Percentiles rank a stretch among this genome's conserved stretches.
phyloP scores from a whole-genome alignment of 2,329 filamentous ascomycete species.

The Colletotrichum sp. region DNA sequence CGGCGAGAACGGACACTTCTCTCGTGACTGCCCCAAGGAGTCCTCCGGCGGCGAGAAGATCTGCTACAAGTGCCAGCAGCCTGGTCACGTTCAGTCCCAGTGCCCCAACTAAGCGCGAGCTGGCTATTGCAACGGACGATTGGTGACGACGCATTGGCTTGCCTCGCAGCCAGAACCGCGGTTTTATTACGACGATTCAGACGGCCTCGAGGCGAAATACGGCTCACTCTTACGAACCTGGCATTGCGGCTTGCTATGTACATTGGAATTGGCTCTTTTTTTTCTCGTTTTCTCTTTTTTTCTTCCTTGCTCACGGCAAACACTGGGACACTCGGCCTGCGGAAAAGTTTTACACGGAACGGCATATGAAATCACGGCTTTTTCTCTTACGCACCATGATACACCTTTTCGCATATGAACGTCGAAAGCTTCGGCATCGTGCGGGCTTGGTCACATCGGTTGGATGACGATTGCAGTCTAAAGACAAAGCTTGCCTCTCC shows the following conservation, averaged over 20 bases:
- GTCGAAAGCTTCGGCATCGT: slow-evolving; percentile 8
- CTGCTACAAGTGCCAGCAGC: slow-evolving; percentile 93
- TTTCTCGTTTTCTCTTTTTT: neutral
- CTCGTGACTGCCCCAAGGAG: slow-evolving; percentile 94
- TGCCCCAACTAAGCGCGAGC: slow-evolving; percentile 73
- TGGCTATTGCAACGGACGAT: slow-evolving; percentile 6
- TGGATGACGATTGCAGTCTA: slow-evolving; percentile 20
- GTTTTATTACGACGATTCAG: slow-evolving; percentile 4
- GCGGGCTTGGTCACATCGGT: slow-evolving; percentile 19
- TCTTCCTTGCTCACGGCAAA: slow-evolving; percentile 21
- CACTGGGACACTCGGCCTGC: slow-evolving; percentile 19
- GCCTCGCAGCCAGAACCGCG: neutral
- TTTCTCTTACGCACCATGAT: slow-evolving; percentile 23
- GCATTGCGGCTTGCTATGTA: slow-evolving; percentile 21
- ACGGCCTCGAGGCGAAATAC: slow-evolving; percentile 2
- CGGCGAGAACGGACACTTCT: slow-evolving; percentile 90
- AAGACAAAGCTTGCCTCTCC: slow-evolving; percentile 16
- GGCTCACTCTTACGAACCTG: slow-evolving; percentile 17
- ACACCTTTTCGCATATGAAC: slow-evolving; percentile 22
- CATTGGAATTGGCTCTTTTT: slow-evolving; percentile 6
- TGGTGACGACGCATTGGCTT: slow-evolving; percentile 20
- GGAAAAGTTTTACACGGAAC: slow-evolving; percentile 24
- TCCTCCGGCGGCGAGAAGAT: slow-evolving; percentile 87
- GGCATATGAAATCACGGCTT: slow-evolving; percentile 23
- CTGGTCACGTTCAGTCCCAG: slow-evolving; percentile 89